Conservation (phyloP, 192 early-diverging fungal genomes). For the Backusella tuberculispora region DNA sequence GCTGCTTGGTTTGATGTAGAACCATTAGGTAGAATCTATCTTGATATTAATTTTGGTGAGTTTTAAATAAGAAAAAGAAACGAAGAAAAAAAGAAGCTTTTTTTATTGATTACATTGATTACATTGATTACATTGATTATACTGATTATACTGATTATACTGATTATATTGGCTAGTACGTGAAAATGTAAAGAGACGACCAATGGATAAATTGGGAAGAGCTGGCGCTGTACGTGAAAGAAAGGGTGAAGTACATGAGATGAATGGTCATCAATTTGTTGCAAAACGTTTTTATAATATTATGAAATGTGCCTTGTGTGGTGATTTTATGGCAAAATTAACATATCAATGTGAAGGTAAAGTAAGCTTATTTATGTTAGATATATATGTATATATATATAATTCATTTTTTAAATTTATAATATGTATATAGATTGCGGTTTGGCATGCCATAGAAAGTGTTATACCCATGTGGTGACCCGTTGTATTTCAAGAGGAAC, state of each 20-base stretch:
- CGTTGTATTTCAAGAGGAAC: slow-evolving; percentile 74
- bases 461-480: slow-evolving; percentile 78
- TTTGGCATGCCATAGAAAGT: slow-evolving; percentile 93
- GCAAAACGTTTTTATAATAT: slow-evolving; percentile 91
- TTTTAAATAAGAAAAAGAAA: too few relatives aligned
- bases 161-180: slow-evolving; percentile 20
- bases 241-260: slow-evolving; percentile 82
- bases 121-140: too few relatives aligned
- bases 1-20: slow-evolving; percentile 90
- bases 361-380: not conserved
- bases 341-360: slow-evolving; percentile 91
- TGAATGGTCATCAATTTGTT: slow-evolving; percentile 94
- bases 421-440: slow-evolving; percentile 73
- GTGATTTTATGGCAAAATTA: slow-evolving; percentile 88
- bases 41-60: slow-evolving; percentile 84
- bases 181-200: slow-evolving; percentile 43
- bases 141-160: too few relatives aligned
- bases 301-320: slow-evolving; percentile 96
- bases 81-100: too few relatives aligned
- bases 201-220: slow-evolving; percentile 68
- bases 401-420: not conserved
- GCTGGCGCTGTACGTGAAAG: slow-evolving; percentile 75
- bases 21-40: slow-evolving; percentile 84
- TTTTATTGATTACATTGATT: not conserved
- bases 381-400: not conserved